Evolutionary conservation across 768 basidiomycete genomes (phyloP).

Genomic region (Lyophyllum shimeji): DNA sequence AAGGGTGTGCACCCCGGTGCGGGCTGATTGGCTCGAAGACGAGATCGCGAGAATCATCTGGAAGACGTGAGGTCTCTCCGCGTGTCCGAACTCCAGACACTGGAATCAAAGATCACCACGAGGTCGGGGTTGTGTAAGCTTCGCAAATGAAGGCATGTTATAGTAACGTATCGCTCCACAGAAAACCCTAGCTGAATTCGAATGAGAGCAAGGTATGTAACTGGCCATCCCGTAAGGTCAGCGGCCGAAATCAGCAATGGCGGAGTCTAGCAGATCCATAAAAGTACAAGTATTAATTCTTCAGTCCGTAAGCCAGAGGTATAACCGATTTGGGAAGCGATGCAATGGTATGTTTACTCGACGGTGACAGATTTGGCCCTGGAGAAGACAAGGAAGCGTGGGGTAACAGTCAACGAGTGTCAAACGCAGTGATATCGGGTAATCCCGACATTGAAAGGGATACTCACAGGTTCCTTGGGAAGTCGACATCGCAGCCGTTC

Average conservation of each 20-base stretch:
- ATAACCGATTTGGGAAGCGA: not conserved
- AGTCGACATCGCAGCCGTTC: conserved; percentile 97
- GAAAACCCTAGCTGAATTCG: not conserved
- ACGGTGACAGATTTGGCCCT: conserved; percentile 79
- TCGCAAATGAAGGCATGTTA: not conserved
- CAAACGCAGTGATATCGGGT: not conserved
- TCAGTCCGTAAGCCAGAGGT: conserved; percentile 13
- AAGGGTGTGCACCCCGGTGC: not conserved
- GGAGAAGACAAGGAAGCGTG: conserved; percentile 1
- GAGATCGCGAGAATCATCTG: not conserved
- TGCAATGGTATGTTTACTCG: conserved; percentile 44
- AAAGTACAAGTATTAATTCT: conserved; percentile 28
- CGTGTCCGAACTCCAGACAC: not conserved
- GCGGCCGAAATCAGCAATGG: not conserved
- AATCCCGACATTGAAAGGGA: conserved; percentile 3
- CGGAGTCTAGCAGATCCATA: conserved; percentile 11
- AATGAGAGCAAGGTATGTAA: conserved; percentile 1
- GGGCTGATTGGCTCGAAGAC: not conserved
- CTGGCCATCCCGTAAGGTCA: not conserved
- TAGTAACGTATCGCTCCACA: not conserved
- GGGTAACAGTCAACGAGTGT: conserved; percentile 10
- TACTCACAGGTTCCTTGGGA: conserved; percentile 92
- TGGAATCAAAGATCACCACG: not conserved
- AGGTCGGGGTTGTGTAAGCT: too few species aligned
- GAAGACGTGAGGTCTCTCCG: not conserved